Conservation (phyloP, 2,329 filamentous ascomycete species). For the Cytospora mali region DNA sequence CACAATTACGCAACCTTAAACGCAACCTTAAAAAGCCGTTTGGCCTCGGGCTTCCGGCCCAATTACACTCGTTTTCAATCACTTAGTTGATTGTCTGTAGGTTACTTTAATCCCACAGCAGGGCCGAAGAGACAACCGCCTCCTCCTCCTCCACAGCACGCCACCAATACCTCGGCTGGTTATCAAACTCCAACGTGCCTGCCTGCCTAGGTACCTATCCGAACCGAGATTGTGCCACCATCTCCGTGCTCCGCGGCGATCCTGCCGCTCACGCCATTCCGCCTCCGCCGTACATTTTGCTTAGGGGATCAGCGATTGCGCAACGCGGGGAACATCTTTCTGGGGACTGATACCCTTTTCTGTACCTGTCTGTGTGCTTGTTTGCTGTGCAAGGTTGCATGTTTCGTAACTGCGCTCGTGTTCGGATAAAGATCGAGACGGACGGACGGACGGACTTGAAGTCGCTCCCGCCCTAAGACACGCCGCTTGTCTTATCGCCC, state of each 20-base stretch:
- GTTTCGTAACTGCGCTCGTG: not conserved
- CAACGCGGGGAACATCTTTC: constrained; percentile 2
- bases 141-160: not conserved
- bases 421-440: not conserved
- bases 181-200: constrained; percentile 19
- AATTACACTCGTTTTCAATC: constrained; percentile 53
- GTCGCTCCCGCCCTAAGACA: constrained; percentile 2
- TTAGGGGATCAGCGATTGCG: not conserved
- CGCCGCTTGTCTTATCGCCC: constrained; percentile 5
- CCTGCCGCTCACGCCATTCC: not conserved
- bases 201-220: constrained; percentile 29
- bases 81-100: too few species aligned
- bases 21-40: not conserved
- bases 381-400: not conserved
- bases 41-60: constrained; percentile 51
- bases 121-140: not conserved
- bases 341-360: not conserved
- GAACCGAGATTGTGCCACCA: constrained; percentile 15
- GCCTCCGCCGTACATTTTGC: not conserved
- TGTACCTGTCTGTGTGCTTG: not conserved
- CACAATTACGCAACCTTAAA: constrained; percentile 5
- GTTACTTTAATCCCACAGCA: not conserved
- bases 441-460: not conserved
- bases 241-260: not conserved
- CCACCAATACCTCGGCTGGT: constrained; percentile 2